phyloP scores from a whole-genome alignment of 441 rosid genomes.

The Oxalis stricta region DNA sequence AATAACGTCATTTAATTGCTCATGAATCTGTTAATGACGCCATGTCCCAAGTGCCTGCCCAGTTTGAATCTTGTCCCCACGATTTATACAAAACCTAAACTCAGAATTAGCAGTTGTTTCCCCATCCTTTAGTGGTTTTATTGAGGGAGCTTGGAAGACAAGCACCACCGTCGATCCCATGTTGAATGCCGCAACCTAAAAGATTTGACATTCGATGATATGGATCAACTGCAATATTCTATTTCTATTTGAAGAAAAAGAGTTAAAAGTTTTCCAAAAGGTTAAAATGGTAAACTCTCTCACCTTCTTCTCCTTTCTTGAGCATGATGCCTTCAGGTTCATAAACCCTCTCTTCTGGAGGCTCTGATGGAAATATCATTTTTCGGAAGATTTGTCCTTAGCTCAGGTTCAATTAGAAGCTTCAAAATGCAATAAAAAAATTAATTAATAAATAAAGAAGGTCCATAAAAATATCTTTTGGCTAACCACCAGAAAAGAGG shows the following conservation, averaged over 20 bases:
- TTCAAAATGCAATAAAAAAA: constrained; percentile 16
- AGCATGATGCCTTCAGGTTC: constrained; percentile 55
- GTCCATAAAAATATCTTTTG: not conserved
- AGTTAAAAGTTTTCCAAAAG: too few relatives aligned
- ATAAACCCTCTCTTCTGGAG: constrained; percentile 58
- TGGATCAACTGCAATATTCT: not conserved
- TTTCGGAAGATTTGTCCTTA: constrained; percentile 64
- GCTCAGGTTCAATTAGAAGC: constrained; percentile 81
- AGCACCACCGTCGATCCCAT: constrained; percentile 93
- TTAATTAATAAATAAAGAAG: constrained; percentile 3
- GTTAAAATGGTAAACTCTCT: constrained; percentile 11
- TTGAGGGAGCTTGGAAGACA: constrained; percentile 70
- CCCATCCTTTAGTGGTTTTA: constrained; percentile 18
- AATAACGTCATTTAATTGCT: too few relatives aligned
- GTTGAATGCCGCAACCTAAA: constrained; percentile 75
- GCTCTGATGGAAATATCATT: constrained; percentile 41
- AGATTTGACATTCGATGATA: constrained; percentile 9
- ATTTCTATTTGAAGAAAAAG: too few relatives aligned
- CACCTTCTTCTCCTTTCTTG: constrained; percentile 83
- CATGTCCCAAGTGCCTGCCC: constrained; percentile 79
- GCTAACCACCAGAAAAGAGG: not conserved
- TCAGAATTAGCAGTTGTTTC: constrained; percentile 35
- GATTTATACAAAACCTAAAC: constrained; percentile 43
- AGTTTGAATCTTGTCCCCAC: constrained; percentile 55
- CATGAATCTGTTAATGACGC: constrained; percentile 20